Percentiles rank a stretch among this genome's conserved stretches.
Evolutionary conservation across 768 basidiomycete species (phyloP).

Genomic region (Mycena galopus): DNA sequence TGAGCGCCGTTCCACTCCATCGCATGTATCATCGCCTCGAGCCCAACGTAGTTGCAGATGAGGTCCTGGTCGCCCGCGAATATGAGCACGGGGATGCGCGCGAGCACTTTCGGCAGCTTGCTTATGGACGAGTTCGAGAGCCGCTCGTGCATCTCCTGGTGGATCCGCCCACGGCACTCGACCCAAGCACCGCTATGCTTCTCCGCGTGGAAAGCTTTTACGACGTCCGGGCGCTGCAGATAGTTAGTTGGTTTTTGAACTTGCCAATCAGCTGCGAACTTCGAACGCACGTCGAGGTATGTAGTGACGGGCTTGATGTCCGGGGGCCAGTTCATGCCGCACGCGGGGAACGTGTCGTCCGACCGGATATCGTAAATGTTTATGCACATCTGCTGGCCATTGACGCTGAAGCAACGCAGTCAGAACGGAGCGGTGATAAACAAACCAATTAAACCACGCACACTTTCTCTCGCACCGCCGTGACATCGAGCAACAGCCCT

Average conservation of each 20-base stretch:
- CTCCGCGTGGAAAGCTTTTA: constrained; percentile 84
- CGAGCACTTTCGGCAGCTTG: constrained; percentile 83
- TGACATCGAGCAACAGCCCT: constrained; percentile 61
- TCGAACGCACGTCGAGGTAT: constrained; percentile 86
- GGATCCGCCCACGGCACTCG: constrained; percentile 84
- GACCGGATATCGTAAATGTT: constrained; percentile 96
- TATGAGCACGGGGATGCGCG: constrained; percentile 86
- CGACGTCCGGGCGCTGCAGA: constrained; percentile 82
- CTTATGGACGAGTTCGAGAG: constrained; percentile 77
- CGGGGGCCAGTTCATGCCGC: constrained; percentile 98
- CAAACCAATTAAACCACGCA: constrained; percentile 45
- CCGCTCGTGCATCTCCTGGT: constrained; percentile 67
- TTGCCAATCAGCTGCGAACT: background rate
- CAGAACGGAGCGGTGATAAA: background rate
- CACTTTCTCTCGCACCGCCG: constrained; percentile 57
- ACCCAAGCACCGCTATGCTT: constrained; percentile 85
- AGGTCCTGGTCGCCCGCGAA: constrained; percentile 97
- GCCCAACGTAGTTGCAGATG: constrained; percentile 95
- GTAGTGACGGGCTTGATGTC: constrained; percentile 81
- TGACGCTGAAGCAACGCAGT: constrained; percentile 60
- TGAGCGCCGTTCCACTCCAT: constrained; percentile 89
- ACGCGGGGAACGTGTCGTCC: constrained; percentile 87
- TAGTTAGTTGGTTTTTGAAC: constrained; percentile 6
- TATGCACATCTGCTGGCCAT: constrained; percentile 82
- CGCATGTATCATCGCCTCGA: constrained; percentile 86